phyloP scores from a whole-genome alignment of 108 stramenopile species.

The Parmales sp. region DNA sequence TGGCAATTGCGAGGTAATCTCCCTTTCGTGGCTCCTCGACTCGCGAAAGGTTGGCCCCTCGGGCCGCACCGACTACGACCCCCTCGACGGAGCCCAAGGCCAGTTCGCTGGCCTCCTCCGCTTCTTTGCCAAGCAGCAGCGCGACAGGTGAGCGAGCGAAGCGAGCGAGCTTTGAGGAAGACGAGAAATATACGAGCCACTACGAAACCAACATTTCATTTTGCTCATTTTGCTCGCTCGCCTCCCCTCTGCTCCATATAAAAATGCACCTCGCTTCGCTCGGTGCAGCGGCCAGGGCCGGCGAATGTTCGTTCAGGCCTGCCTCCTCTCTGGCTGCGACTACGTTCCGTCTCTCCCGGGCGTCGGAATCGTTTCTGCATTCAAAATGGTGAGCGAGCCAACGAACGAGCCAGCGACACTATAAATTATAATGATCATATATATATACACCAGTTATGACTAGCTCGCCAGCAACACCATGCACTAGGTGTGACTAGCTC shows the following conservation, averaged over 20 bases:
- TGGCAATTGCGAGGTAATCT: conserved; percentile 58
- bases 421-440: too few relatives aligned
- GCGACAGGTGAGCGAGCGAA: background rate
- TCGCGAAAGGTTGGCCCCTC: too few relatives aligned
- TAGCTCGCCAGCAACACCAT: too few relatives aligned
- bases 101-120: conserved; percentile 6
- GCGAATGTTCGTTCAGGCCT: conserved; percentile 81
- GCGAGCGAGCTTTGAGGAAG: background rate
- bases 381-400: conserved; percentile 62
- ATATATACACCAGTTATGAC: too few relatives aligned
- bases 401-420: too few relatives aligned
- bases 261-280: too few relatives aligned
- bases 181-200: conserved; percentile 1
- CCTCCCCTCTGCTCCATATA: too few relatives aligned
- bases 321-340: conserved; percentile 90
- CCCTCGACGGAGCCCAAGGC: conserved; percentile 5
- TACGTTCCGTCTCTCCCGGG: conserved; percentile 72
- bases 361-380: conserved; percentile 78
- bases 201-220: too few relatives aligned
- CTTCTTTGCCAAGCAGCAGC: background rate
- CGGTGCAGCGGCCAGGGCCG: conserved; percentile 45
- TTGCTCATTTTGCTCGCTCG: too few relatives aligned
- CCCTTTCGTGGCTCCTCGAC: conserved; percentile 66
- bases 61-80: conserved; percentile 15
- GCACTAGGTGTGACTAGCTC: too few relatives aligned